Evolutionary conservation across 495 filamentous ascomycete genomes (phyloP).

Genomic region (Penicillium verhagenii): DNA sequence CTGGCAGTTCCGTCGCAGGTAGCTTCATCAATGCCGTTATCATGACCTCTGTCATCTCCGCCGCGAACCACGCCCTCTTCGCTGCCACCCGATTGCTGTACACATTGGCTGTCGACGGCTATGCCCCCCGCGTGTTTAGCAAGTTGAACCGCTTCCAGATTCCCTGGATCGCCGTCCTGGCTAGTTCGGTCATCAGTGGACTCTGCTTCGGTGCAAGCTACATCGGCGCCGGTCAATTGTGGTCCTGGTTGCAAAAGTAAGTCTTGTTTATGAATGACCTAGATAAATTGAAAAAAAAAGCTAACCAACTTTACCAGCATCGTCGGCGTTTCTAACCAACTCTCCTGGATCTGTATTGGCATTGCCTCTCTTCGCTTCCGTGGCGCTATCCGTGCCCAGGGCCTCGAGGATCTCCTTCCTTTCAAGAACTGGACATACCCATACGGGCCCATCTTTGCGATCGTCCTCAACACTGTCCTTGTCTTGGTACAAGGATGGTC

Average conservation of each 20-base stretch:
- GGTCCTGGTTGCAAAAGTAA: slow-evolving; percentile 58
- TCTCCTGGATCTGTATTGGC: slow-evolving; percentile 60
- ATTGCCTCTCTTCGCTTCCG: slow-evolving; percentile 61
- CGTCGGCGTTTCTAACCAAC: slow-evolving; percentile 62
- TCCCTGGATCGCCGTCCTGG: slow-evolving; percentile 58
- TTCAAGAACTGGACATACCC: slow-evolving; percentile 65
- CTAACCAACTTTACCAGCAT: slow-evolving; percentile 22
- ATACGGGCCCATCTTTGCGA: slow-evolving; percentile 49
- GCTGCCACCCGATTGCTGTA: slow-evolving; percentile 53
- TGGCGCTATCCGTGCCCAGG: slow-evolving; percentile 49
- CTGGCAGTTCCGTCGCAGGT: slow-evolving; percentile 47
- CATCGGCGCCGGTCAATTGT: slow-evolving; percentile 58
- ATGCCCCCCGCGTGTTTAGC: slow-evolving; percentile 48
- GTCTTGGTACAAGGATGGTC: slow-evolving; percentile 62
- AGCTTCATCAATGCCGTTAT: slow-evolving; percentile 58
- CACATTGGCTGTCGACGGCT: slow-evolving; percentile 45
- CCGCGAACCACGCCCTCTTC: slow-evolving; percentile 54
- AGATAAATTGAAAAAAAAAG: slow-evolving; percentile 16
- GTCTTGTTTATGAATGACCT: background rate
- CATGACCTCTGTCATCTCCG: slow-evolving; percentile 53
- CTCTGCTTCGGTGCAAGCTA: slow-evolving; percentile 62
- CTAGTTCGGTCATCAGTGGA: slow-evolving; percentile 53
- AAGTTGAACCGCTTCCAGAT: slow-evolving; percentile 55
- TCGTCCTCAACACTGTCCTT: slow-evolving; percentile 53
- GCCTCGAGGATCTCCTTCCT: slow-evolving; percentile 56